phyloP scores from a whole-genome alignment of 2,329 filamentous ascomycete genomes.

The Cladosporium velox region DNA sequence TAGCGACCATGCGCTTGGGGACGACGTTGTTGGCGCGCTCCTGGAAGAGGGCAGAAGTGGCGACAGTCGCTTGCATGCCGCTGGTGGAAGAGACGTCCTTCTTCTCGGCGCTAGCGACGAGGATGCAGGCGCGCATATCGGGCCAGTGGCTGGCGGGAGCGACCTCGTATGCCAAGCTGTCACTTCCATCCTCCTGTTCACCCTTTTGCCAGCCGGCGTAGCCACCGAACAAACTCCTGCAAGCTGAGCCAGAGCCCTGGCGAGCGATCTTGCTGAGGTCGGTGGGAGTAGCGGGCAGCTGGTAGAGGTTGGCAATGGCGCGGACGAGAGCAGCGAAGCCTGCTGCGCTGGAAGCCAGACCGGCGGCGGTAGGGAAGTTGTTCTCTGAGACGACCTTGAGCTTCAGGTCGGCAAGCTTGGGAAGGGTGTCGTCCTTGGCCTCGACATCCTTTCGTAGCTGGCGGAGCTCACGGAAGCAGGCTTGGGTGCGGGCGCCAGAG shows the following conservation, averaged over 20 bases:
- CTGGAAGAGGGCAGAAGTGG: conserved; percentile 84
- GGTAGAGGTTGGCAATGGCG: conserved; percentile 88
- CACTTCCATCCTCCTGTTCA: conserved; percentile 71
- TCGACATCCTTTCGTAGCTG: conserved; percentile 76
- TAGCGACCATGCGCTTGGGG: conserved; percentile 76
- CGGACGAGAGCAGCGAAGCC: conserved; percentile 70
- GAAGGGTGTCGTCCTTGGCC: conserved; percentile 68
- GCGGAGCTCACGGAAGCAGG: conserved; percentile 86
- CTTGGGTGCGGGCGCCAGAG: conserved; percentile 85
- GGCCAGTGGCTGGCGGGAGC: conserved; percentile 92
- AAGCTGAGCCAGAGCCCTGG: conserved; percentile 93
- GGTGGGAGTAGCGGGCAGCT: conserved; percentile 75
- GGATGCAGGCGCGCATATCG: conserved; percentile 85
- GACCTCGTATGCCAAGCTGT: conserved; percentile 86
- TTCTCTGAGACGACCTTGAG: conserved; percentile 92
- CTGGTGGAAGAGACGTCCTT: conserved; percentile 91
- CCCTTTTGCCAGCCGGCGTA: conserved; percentile 96
- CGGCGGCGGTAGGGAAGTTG: conserved; percentile 98
- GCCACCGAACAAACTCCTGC: conserved; percentile 87
- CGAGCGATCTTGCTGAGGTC: conserved; percentile 87
- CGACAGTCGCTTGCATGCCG: conserved; percentile 96
- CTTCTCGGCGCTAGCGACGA: conserved; percentile 90
- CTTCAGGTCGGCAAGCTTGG: conserved; percentile 74
- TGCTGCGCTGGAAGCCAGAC: conserved; percentile 69
- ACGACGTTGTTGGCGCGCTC: conserved; percentile 75